Evolutionary conservation across 805 yeast species (phyloP).

Genomic region (Sugiyamaella smithiae): DNA sequence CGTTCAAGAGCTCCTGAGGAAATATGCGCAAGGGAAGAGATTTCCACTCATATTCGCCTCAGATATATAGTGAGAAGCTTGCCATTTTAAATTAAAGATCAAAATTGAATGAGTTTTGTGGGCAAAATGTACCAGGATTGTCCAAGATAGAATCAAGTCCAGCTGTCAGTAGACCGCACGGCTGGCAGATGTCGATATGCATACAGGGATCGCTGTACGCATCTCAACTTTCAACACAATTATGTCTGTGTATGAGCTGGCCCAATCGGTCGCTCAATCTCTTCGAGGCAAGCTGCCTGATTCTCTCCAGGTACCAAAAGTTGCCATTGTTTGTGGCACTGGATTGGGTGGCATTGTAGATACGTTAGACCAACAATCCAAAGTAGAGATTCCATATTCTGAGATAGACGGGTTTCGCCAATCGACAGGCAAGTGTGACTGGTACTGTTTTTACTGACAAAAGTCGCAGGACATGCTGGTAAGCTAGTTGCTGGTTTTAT

Average conservation of each 20-base stretch:
- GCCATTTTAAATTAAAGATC: no score
- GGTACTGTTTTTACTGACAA: not conserved
- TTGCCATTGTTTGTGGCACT: conserved; percentile 87
- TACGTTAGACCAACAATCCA: conserved; percentile 38
- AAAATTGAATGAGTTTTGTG: no score
- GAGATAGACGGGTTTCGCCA: conserved; percentile 75
- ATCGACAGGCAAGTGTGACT: conserved; percentile 50
- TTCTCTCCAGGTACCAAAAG: conserved; percentile 47
- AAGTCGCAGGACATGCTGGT: conserved; percentile 87
- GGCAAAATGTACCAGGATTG: no score
- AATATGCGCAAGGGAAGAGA: no score
- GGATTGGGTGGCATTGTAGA: conserved; percentile 86
- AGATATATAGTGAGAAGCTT: no score
- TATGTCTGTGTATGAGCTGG: conserved; percentile 9
- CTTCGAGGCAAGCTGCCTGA: conserved; percentile 21
- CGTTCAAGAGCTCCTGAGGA: no score
- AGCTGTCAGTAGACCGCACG: no score
- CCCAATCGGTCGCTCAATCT: conserved; percentile 18
- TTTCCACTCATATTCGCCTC: no score
- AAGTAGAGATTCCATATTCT: conserved; percentile 54
- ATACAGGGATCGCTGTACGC: no score
- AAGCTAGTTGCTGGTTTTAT: conserved; percentile 74
- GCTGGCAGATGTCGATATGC: no score
- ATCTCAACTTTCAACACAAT: no score
- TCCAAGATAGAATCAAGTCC: no score